phyloP scores from a whole-genome alignment of 2,329 filamentous ascomycete species.

The Xylariomycetidae sp. region DNA sequence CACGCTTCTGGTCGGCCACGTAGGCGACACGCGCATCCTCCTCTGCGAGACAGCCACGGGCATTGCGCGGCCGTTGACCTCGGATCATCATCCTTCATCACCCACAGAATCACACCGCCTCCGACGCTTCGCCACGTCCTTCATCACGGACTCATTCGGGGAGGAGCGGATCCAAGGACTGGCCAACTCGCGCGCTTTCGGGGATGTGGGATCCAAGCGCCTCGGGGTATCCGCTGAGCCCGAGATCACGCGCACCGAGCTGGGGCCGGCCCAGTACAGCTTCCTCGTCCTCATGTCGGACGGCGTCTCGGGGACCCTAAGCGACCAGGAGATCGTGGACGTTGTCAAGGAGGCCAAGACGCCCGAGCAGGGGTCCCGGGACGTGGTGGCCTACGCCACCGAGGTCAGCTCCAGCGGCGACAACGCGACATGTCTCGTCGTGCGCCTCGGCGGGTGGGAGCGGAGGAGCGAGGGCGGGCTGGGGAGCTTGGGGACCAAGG shows the following conservation, averaged over 20 bases:
- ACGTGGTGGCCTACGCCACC: slow-evolving; percentile 81
- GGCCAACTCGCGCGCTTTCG: slow-evolving; percentile 91
- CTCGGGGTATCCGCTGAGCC: slow-evolving; percentile 94
- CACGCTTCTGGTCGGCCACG: slow-evolving; percentile 81
- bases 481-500: slow-evolving; percentile 86
- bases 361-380: slow-evolving; percentile 75
- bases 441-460: slow-evolving; percentile 66
- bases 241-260: slow-evolving; percentile 74
- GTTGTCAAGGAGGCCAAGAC: slow-evolving; percentile 91
- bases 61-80: slow-evolving; percentile 73
- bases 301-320: slow-evolving; percentile 79
- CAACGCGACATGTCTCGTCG: slow-evolving; percentile 65
- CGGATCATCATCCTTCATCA: slow-evolving; percentile 87
- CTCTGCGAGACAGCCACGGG: slow-evolving; percentile 85
- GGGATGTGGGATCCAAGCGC: slow-evolving; percentile 86
- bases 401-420: slow-evolving; percentile 69
- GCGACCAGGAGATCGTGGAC: slow-evolving; percentile 94
- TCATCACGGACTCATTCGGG: slow-evolving; percentile 94
- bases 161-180: slow-evolving; percentile 92
- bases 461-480: slow-evolving; percentile 76
- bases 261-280: slow-evolving; percentile 77
- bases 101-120: slow-evolving; percentile 79
- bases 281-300: slow-evolving; percentile 89
- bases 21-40: slow-evolving; percentile 87
- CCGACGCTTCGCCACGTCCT: slow-evolving; percentile 75